Evolutionary conservation across 1,284 basidiomycete genomes (phyloP).

Genomic region (Rhodofomes roseus): DNA sequence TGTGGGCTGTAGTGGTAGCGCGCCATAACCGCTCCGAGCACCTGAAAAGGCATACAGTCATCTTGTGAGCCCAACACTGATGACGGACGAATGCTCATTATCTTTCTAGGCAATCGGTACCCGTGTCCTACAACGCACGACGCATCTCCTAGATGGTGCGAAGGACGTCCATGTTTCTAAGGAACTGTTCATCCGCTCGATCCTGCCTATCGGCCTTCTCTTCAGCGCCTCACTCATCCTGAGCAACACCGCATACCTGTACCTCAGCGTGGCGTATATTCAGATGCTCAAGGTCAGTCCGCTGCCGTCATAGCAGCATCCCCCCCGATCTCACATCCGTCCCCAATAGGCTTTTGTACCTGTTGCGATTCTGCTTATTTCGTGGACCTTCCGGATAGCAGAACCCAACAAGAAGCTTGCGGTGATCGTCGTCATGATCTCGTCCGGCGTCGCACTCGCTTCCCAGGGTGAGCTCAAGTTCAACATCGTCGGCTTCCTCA

Average conservation of each 20-base stretch:
- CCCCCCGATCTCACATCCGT: not conserved
- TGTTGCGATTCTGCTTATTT: slow-evolving; percentile 93
- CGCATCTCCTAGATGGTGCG: slow-evolving; percentile 83
- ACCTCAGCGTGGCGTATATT: slow-evolving; percentile 90
- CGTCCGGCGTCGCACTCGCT: slow-evolving; percentile 84
- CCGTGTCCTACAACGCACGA: slow-evolving; percentile 85
- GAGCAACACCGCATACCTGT: slow-evolving; percentile 93
- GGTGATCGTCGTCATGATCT: slow-evolving; percentile 90
- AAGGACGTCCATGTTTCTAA: slow-evolving; percentile 86
- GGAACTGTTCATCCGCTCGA: slow-evolving; percentile 82
- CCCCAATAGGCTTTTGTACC: slow-evolving; percentile 83
- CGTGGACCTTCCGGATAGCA: slow-evolving; percentile 86
- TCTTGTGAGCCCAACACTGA: too few relatives aligned
- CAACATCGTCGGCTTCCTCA: slow-evolving; percentile 83
- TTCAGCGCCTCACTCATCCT: slow-evolving; percentile 92
- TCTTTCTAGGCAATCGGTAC: slow-evolving; percentile 76
- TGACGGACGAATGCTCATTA: too few relatives aligned
- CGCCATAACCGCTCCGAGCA: too few relatives aligned
- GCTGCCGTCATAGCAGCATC: not conserved
- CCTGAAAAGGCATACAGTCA: too few relatives aligned
- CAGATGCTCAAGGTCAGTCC: slow-evolving; percentile 90
- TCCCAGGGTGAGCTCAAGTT: slow-evolving; percentile 87
- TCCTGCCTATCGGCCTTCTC: slow-evolving; percentile 90
- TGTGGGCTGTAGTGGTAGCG: too few relatives aligned
- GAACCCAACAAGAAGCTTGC: slow-evolving; percentile 82